Evolutionary conservation across 2,329 filamentous ascomycete genomes (phyloP).

Genomic region (Cryoendolithus antarcticus): DNA sequence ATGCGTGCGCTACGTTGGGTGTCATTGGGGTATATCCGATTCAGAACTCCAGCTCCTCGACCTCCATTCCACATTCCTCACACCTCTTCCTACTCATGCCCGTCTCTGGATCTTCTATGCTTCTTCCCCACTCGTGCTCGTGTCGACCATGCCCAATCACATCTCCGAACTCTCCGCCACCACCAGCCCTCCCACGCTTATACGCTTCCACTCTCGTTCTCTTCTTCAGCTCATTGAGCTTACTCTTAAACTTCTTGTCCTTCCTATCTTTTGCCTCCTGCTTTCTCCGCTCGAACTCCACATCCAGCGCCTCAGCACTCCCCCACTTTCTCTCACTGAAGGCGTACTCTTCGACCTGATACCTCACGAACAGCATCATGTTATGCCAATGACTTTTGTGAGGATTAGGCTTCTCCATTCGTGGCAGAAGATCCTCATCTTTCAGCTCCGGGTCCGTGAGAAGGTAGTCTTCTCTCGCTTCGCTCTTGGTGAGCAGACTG

Average conservation of each 20-base stretch:
- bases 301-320: slow-evolving; percentile 69
- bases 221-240: slow-evolving; percentile 82
- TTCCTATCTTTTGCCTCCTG: slow-evolving; percentile 71
- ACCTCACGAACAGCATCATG: slow-evolving; percentile 95
- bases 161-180: slow-evolving; percentile 58
- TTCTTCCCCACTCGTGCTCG: slow-evolving; percentile 71
- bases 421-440: slow-evolving; percentile 74
- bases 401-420: slow-evolving; percentile 80
- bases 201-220: slow-evolving; percentile 86
- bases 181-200: slow-evolving; percentile 51
- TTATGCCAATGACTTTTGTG: slow-evolving; percentile 95
- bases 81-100: slow-evolving; percentile 71
- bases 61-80: slow-evolving; percentile 54
- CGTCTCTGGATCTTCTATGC: slow-evolving; percentile 46
- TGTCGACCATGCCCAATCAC: slow-evolving; percentile 57
- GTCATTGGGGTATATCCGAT: slow-evolving; percentile 6
- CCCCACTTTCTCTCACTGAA: slow-evolving; percentile 80
- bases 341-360: slow-evolving; percentile 89
- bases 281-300: slow-evolving; percentile 71
- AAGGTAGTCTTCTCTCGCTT: slow-evolving; percentile 89
- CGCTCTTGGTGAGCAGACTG: slow-evolving; percentile 89
- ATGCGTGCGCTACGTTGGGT: slow-evolving; percentile 2
- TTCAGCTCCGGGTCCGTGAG: slow-evolving; percentile 90
- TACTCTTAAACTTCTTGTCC: slow-evolving; percentile 82
- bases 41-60: slow-evolving; percentile 53